Evolutionary conservation across 2,329 filamentous ascomycete genomes (phyloP).

Genomic region (Escovopsis sp.): DNA sequence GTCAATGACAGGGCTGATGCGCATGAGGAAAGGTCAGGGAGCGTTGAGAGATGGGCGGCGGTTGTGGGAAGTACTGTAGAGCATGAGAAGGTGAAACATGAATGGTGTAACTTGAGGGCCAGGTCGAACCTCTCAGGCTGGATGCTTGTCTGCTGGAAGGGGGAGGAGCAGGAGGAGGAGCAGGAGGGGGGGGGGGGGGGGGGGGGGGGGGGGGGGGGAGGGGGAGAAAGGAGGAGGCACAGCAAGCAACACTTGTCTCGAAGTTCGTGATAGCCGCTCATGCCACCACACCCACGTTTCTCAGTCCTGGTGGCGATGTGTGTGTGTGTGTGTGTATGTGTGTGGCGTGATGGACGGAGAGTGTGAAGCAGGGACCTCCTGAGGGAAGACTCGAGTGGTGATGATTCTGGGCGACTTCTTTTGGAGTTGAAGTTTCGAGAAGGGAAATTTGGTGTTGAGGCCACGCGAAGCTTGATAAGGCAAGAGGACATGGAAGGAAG

Average conservation of each 20-base stretch:
- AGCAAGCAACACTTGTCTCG: background rate
- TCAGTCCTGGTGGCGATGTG: background rate
- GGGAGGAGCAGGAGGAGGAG: too few relatives aligned
- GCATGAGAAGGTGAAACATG: slow-evolving; percentile 12
- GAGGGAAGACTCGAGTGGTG: too few relatives aligned
- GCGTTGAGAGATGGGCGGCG: slow-evolving; percentile 6
- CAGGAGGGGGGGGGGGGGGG: too few relatives aligned
- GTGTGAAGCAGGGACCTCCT: too few relatives aligned
- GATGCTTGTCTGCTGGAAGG: background rate
- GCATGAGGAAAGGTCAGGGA: background rate
- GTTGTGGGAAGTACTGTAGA: slow-evolving; percentile 5
- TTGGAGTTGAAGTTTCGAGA: background rate
- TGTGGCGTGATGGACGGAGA: too few relatives aligned
- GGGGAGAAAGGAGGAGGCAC: background rate
- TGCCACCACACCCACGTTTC: background rate
- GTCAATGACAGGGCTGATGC: background rate
- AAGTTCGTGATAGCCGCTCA: background rate
- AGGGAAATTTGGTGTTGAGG: background rate
- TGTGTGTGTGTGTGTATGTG: background rate
- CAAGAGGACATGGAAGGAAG: background rate
- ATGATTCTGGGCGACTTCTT: background rate
- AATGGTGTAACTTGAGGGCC: slow-evolving; percentile 11
- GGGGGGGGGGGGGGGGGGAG: too few relatives aligned
- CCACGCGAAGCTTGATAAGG: too few relatives aligned
- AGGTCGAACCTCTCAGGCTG: slow-evolving; percentile 5